These are phyloP conservation scores for Theileria orientalis DNA, from an alignment of 169 alveolate species.

Conservation along the genomic window DNA sequence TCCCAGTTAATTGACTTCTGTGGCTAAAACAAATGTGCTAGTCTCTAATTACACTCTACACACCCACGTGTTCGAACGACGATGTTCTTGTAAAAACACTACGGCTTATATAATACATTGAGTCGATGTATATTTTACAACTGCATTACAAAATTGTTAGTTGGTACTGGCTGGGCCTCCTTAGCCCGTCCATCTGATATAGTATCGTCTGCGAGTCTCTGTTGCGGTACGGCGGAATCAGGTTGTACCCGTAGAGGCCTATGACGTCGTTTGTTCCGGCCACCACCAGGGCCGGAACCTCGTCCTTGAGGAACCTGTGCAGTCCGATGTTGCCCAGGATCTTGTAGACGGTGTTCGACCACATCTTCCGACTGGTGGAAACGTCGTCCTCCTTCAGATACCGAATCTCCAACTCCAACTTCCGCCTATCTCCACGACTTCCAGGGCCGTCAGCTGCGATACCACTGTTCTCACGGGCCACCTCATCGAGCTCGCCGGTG, in stretches of 20 bases:
- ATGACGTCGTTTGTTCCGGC: slow-evolving; percentile 43
- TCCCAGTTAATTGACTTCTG: slow-evolving; percentile 3
- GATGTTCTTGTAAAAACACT: no score
- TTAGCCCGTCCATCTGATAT: background rate
- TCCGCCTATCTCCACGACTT: background rate
- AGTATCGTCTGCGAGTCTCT: background rate
- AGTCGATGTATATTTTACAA: no score
- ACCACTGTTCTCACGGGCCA: background rate
- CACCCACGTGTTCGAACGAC: no score
- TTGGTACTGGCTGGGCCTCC: background rate
- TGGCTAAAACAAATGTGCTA: no score
- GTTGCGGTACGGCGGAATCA: slow-evolving; percentile 42
- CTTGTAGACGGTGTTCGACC: slow-evolving; percentile 40
- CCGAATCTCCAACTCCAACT: slow-evolving; percentile 43
- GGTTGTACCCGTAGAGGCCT: slow-evolving; percentile 58
- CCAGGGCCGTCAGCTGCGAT: background rate
- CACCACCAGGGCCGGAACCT: slow-evolving; percentile 53
- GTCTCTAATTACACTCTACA: no score
- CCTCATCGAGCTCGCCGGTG: no score
- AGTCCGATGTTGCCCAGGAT: slow-evolving; percentile 29
- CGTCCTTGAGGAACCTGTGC: slow-evolving; percentile 41
- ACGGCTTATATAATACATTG: no score
- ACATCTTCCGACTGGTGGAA: slow-evolving; percentile 38
- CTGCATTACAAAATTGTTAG: no score
- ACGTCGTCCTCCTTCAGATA: slow-evolving; percentile 41